Evolutionary conservation across 225 moss, liverwort and hornwort species (phyloP).

Genomic region (Ulota crispa): DNA sequence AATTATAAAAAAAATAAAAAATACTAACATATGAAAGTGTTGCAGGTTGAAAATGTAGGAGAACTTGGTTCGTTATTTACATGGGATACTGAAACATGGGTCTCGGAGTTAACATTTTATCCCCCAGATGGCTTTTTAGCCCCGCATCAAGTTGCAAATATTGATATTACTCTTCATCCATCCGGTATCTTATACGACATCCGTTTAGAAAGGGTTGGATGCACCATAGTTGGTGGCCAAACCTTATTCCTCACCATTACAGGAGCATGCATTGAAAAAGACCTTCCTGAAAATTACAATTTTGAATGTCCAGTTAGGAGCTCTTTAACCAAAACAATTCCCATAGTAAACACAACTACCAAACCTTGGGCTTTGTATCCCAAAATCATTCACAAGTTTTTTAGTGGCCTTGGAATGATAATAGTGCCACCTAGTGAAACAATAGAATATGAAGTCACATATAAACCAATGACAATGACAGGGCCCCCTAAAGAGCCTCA

Average conservation of each 20-base stretch:
- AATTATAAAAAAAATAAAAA: background rate
- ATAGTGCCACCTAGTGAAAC: slow-evolving; percentile 41
- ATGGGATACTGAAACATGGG: slow-evolving; percentile 65
- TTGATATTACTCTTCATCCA: slow-evolving; percentile 83
- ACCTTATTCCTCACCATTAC: slow-evolving; percentile 65
- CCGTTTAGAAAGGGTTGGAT: slow-evolving; percentile 66
- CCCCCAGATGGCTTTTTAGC: slow-evolving; percentile 75
- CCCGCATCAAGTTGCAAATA: slow-evolving; percentile 68
- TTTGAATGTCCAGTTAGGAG: slow-evolving; percentile 76
- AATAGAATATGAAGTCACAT: slow-evolving; percentile 50
- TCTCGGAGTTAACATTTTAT: slow-evolving; percentile 71
- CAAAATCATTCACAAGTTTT: slow-evolving; percentile 64
- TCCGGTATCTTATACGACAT: slow-evolving; percentile 61
- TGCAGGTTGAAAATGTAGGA: slow-evolving; percentile 79
- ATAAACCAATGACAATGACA: slow-evolving; percentile 70
- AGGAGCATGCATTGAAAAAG: slow-evolving; percentile 71
- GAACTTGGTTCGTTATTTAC: slow-evolving; percentile 87
- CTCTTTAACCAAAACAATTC: slow-evolving; percentile 49
- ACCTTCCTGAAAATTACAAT: slow-evolving; percentile 43
- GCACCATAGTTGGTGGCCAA: slow-evolving; percentile 68
- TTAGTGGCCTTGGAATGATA: slow-evolving; percentile 43
- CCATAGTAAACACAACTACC: slow-evolving; percentile 60
- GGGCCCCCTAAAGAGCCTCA: slow-evolving; percentile 24
- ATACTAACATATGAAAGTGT: rapidly evolving
- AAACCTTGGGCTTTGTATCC: slow-evolving; percentile 63